These are phyloP conservation scores for Neonectria hederae DNA, from an alignment of 2,329 filamentous ascomycete genomes.

Conservation along the genomic window DNA sequence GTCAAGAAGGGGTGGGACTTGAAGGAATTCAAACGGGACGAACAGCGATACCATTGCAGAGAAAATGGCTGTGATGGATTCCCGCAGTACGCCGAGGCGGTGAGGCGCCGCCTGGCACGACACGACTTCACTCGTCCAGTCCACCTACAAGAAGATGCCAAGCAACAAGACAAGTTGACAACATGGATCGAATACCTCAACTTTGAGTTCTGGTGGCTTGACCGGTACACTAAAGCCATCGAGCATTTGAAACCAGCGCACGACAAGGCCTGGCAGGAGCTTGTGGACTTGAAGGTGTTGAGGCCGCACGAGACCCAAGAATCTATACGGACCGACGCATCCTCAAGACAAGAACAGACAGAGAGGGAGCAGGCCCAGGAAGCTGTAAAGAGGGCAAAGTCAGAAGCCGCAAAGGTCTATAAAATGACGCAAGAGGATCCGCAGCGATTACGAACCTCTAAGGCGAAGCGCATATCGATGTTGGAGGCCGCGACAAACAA, in stretches of 20 bases:
- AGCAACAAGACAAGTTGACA: constrained; percentile 46
- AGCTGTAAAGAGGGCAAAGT: too few relatives aligned
- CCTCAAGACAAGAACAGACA: too few relatives aligned
- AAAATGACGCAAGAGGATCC: constrained; percentile 16
- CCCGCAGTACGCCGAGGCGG: constrained; percentile 37
- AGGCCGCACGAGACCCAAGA: constrained; percentile 23
- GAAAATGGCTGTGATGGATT: constrained; percentile 34
- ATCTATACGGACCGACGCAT: too few relatives aligned
- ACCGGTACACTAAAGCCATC: constrained; percentile 29
- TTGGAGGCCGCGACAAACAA: background rate
- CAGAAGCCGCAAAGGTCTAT: too few relatives aligned
- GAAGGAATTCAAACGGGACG: too few relatives aligned
- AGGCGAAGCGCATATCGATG: constrained; percentile 24
- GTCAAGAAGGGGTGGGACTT: too few relatives aligned
- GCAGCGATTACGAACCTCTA: constrained; percentile 10
- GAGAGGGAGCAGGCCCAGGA: too few relatives aligned
- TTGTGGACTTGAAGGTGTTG: constrained; percentile 45
- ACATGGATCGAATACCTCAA: constrained; percentile 53
- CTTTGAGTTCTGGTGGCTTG: constrained; percentile 42
- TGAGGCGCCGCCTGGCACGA: constrained; percentile 40
- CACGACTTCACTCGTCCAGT: constrained; percentile 45
- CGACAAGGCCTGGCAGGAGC: constrained; percentile 45
- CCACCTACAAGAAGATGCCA: constrained; percentile 42
- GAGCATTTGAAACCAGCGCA: constrained; percentile 27
- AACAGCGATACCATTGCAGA: background rate